These are phyloP conservation scores for Nymphaea thermarum DNA, from an alignment of 164 flowering plant species.

Conservation along the genomic window DNA sequence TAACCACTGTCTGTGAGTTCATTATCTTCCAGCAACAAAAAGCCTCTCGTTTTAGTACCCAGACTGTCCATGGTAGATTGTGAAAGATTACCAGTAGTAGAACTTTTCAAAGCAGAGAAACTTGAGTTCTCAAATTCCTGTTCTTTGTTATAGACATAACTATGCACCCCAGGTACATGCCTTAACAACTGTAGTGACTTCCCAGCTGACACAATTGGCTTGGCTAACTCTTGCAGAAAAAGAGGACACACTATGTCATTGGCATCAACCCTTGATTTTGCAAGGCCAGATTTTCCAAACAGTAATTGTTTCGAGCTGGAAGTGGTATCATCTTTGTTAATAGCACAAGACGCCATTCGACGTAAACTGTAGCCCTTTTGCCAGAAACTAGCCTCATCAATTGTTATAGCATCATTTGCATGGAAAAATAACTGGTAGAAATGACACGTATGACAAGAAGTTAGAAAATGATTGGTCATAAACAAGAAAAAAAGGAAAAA, in stretches of 20 bases:
- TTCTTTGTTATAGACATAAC: slow-evolving; percentile 8
- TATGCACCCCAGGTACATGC: slow-evolving; percentile 29
- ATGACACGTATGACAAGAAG: no score
- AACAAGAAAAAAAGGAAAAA: no score
- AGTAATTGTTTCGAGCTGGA: no score
- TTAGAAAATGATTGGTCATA: no score
- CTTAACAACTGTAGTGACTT: slow-evolving; percentile 84
- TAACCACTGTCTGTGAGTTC: slow-evolving; percentile 1
- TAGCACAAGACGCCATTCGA: not conserved
- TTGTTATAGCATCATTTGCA: slow-evolving; percentile 51
- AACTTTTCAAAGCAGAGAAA: slow-evolving; percentile 5
- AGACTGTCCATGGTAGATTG: not conserved
- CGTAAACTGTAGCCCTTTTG: slow-evolving; percentile 64
- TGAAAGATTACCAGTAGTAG: not conserved
- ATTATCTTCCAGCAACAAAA: not conserved
- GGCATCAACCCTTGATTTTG: slow-evolving; percentile 6
- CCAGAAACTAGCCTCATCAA: slow-evolving; percentile 81
- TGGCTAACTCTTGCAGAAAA: slow-evolving; percentile 65
- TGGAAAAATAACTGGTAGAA: slow-evolving; percentile 67
- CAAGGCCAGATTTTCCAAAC: slow-evolving; percentile 17
- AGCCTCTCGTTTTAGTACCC: not conserved
- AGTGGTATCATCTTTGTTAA: no score
- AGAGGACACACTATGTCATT: slow-evolving; percentile 42
- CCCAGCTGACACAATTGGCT: slow-evolving; percentile 83
- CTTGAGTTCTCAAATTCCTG: slow-evolving; percentile 13